Percentiles rank a stretch among this genome's conserved stretches.
Evolutionary conservation across 192 early-diverging fungal genomes (phyloP).

Genomic region (Umbelopsis vinacea): DNA sequence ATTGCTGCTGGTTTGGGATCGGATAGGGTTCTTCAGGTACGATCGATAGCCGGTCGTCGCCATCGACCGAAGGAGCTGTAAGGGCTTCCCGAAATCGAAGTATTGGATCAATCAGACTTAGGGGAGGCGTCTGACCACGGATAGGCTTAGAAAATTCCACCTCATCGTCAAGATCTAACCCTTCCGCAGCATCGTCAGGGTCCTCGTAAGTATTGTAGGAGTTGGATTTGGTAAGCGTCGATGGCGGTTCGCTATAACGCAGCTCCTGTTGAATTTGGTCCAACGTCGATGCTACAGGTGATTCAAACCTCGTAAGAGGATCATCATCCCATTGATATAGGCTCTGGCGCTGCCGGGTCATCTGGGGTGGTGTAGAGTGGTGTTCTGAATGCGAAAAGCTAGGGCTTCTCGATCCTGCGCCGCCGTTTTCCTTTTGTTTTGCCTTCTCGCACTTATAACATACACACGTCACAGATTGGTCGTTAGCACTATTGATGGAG

Average conservation of each 20-base stretch:
- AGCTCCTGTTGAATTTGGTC: conserved; percentile 7
- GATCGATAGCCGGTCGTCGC: not conserved
- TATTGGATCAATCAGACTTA: not conserved
- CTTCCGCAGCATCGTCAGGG: conserved; percentile 8
- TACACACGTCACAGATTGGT: conserved; percentile 4
- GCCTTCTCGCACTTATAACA: conserved; percentile 15
- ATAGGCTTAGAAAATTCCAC: not conserved
- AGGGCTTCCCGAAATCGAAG: not conserved
- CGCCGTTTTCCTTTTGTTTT: not conserved
- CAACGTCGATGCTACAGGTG: not conserved
- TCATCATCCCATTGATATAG: conserved; percentile 10
- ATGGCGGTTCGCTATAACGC: not conserved
- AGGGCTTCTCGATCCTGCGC: not conserved
- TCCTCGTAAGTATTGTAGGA: conserved; percentile 9
- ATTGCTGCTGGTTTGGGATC: not conserved
- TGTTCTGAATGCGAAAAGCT: conserved; percentile 14
- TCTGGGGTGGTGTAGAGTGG: not conserved
- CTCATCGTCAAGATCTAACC: not conserved
- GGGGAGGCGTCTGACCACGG: not conserved
- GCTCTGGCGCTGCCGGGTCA: not conserved
- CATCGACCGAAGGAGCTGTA: not conserved
- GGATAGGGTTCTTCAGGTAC: not conserved
- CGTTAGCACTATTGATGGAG: conserved; percentile 7
- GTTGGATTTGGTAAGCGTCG: not conserved
- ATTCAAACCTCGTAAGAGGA: not conserved